phyloP scores from a whole-genome alignment of 495 filamentous ascomycete genomes.

The Aspergillus wentii region DNA sequence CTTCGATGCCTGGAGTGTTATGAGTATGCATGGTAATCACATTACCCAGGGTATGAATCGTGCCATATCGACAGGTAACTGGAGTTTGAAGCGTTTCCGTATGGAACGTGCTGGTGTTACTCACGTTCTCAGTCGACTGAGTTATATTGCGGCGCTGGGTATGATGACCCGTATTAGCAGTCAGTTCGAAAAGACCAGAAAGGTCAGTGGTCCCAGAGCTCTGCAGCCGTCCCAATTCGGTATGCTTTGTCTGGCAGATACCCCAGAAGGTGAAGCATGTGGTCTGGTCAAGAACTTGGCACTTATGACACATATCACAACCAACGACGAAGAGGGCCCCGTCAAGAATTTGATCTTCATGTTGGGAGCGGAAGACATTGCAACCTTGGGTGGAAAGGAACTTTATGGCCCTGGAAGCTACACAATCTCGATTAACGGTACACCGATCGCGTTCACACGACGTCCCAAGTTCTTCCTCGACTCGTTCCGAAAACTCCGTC shows the following conservation, averaged over 20 bases:
- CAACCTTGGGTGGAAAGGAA: slow-evolving; percentile 67
- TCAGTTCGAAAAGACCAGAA: slow-evolving; percentile 97
- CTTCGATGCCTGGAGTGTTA: slow-evolving; percentile 77
- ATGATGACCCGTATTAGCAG: slow-evolving; percentile 99
- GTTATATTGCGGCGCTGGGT: slow-evolving; percentile 95
- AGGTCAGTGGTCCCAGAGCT: slow-evolving; percentile 90
- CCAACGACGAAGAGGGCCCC: slow-evolving; percentile 85
- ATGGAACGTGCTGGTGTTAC: slow-evolving; percentile 98
- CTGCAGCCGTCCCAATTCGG: slow-evolving; percentile 96
- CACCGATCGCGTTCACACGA: slow-evolving; percentile 76
- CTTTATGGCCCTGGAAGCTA: slow-evolving; percentile 80
- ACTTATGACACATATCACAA: slow-evolving; percentile 98
- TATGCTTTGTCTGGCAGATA: slow-evolving; percentile 95
- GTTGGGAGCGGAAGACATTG: slow-evolving; percentile 74
- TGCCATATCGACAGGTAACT: slow-evolving; percentile 94
- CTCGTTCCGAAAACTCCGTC: slow-evolving; percentile 75
- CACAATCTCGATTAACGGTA: slow-evolving; percentile 92
- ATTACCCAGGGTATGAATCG: slow-evolving; percentile 90
- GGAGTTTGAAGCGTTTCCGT: slow-evolving; percentile 93
- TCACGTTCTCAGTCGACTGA: slow-evolving; percentile 90
- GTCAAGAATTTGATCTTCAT: slow-evolving; percentile 75
- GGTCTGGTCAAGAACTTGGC: slow-evolving; percentile 98
- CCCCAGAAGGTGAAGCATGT: slow-evolving; percentile 96
- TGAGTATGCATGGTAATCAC: slow-evolving; percentile 69
- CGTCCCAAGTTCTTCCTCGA: slow-evolving; percentile 79